These are phyloP conservation scores for Stephanodiscus triporus DNA, from an alignment of 108 stramenopile genomes.

Conservation along the genomic window DNA sequence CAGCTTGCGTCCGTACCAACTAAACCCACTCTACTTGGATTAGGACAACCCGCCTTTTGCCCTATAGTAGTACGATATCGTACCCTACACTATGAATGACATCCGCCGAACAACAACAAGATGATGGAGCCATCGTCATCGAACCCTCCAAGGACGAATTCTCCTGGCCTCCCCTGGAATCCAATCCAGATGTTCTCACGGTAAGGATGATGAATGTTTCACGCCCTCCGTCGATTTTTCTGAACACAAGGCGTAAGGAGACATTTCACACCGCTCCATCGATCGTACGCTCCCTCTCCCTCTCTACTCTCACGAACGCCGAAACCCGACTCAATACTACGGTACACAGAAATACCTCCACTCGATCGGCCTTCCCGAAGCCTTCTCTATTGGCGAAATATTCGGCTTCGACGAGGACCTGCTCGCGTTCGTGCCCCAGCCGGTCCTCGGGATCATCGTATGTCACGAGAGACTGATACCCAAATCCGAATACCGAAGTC, in stretches of 20 bases:
- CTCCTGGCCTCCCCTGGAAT: slow-evolving; percentile 68
- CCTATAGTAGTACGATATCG: no score
- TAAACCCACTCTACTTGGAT: no score
- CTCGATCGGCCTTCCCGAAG: slow-evolving; percentile 48
- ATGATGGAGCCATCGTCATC: neutral
- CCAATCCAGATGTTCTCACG: slow-evolving; percentile 60
- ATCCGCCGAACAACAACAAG: neutral
- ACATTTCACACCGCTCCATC: neutral
- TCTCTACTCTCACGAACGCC: neutral
- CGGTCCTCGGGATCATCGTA: slow-evolving; percentile 58
- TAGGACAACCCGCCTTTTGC: no score
- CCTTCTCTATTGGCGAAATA: slow-evolving; percentile 55
- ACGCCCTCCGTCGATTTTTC: neutral
- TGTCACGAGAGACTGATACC: slow-evolving; percentile 54
- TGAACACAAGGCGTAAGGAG: neutral
- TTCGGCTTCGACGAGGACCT: slow-evolving; percentile 67
- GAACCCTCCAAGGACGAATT: slow-evolving; percentile 35
- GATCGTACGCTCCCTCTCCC: neutral
- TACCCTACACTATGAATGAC: neutral
- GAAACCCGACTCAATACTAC: neutral
- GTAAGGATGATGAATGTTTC: neutral
- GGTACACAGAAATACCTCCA: slow-evolving; percentile 36
- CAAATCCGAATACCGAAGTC: slow-evolving; percentile 36
- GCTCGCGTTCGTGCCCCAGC: slow-evolving; percentile 60
- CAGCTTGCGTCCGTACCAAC: no score